phyloP scores from a whole-genome alignment of 176 grass and related monocot genomes.

The Eremochloa ophiuroides region DNA sequence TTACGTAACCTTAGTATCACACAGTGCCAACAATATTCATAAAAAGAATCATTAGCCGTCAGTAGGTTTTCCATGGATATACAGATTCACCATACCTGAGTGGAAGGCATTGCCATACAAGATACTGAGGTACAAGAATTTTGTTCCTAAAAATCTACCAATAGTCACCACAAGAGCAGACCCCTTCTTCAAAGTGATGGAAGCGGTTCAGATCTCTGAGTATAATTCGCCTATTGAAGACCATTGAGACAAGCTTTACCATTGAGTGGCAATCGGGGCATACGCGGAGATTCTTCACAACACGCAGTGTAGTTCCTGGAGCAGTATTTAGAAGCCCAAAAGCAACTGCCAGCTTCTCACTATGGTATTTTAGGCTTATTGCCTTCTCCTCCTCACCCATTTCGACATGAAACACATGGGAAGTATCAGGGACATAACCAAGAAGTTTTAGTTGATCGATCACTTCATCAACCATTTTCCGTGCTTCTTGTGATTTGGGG shows the following conservation, averaged over 20 bases:
- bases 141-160: slow-evolving; percentile 44
- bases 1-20: neutral
- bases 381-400: slow-evolving; percentile 71
- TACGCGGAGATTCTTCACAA: slow-evolving; percentile 76
- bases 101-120: slow-evolving; percentile 4
- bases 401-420: slow-evolving; percentile 58
- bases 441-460: slow-evolving; percentile 63
- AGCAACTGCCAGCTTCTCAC: slow-evolving; percentile 71
- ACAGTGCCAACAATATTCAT: neutral
- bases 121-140: neutral
- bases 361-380: slow-evolving; percentile 59
- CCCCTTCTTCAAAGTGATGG: slow-evolving; percentile 58
- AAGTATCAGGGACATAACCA: slow-evolving; percentile 69
- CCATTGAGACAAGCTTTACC: slow-evolving; percentile 67
- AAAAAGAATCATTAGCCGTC: slow-evolving; percentile 6
- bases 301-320: slow-evolving; percentile 56
- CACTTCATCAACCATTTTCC: slow-evolving; percentile 62
- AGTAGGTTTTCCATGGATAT: slow-evolving; percentile 10
- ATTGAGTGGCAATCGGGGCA: slow-evolving; percentile 70
- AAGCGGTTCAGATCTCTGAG: slow-evolving; percentile 83
- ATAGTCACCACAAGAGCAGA: slow-evolving; percentile 70
- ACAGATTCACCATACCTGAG: slow-evolving; percentile 35
- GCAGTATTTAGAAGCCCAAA: slow-evolving; percentile 67
- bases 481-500: slow-evolving; percentile 49
- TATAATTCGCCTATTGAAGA: slow-evolving; percentile 61